A percentile compares a stretch with the other conserved stretches of the same genome.
Evolutionary conservation across 805 yeast genomes (phyloP).

Genomic region (Yarrowia hollandica): DNA sequence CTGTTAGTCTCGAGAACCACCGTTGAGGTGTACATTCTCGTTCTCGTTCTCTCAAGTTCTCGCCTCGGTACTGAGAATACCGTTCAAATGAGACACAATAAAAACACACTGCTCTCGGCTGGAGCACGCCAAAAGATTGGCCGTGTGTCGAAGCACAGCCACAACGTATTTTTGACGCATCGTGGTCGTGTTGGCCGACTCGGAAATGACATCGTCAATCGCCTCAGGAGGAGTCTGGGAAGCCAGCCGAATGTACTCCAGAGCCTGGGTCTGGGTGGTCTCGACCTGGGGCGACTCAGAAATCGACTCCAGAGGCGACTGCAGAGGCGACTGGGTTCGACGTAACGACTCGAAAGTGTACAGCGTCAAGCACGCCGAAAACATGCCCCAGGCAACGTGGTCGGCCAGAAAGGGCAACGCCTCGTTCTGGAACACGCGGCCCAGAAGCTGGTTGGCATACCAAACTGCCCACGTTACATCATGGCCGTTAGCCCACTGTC

Average conservation of each 20-base stretch:
- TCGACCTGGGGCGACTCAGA: slow-evolving; percentile 13
- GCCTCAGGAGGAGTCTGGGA: slow-evolving; percentile 10
- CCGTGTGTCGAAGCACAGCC: slow-evolving; percentile 11
- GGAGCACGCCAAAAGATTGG: slow-evolving; percentile 2
- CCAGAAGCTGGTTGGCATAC: slow-evolving; percentile 38
- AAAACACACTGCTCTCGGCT: slow-evolving; percentile 16
- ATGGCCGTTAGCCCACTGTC: slow-evolving; percentile 37
- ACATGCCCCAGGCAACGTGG: slow-evolving; percentile 39
- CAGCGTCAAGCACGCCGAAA: slow-evolving; percentile 37
- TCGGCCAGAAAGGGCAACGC: slow-evolving; percentile 36
- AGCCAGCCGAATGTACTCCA: slow-evolving; percentile 28
- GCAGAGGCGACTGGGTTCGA: neutral
- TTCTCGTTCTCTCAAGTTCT: too few species aligned
- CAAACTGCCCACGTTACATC: slow-evolving; percentile 39
- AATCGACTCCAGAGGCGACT: slow-evolving; percentile 18
- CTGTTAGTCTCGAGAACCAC: too few species aligned
- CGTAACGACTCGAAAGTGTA: slow-evolving; percentile 37
- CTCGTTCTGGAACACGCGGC: slow-evolving; percentile 35
- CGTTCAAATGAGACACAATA: slow-evolving; percentile 19
- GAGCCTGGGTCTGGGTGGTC: neutral
- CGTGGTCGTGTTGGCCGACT: neutral
- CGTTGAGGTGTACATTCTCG: too few species aligned
- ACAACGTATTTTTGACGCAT: slow-evolving; percentile 3
- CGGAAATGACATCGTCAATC: slow-evolving; percentile 19
- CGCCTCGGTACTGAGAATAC: too few species aligned